Evolutionary conservation across 768 basidiomycete species (phyloP).

Genomic region (Butyriboletus loyo): DNA sequence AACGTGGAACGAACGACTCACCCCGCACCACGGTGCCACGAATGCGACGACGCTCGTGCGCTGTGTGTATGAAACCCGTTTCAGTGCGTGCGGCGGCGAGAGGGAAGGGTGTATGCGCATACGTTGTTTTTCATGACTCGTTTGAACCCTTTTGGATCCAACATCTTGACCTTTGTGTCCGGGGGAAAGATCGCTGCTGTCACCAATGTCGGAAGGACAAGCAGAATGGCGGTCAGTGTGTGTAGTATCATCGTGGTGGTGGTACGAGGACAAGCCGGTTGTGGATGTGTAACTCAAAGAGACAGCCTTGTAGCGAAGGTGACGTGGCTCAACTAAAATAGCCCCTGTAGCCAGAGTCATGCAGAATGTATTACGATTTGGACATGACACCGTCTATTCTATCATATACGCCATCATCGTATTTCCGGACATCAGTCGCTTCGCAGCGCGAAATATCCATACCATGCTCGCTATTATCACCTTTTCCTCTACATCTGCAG

Average conservation of each 20-base stretch:
- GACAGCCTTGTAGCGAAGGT: neutral
- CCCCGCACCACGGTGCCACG: conserved; percentile 94
- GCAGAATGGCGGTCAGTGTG: conserved; percentile 12
- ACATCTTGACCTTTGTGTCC: conserved; percentile 65
- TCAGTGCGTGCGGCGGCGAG: neutral
- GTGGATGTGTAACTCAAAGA: neutral
- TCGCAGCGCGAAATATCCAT: neutral
- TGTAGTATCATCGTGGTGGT: conserved; percentile 26
- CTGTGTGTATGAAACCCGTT: conserved; percentile 34
- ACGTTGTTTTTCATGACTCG: conserved; percentile 75
- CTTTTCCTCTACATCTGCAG: neutral
- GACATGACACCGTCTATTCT: conserved; percentile 1
- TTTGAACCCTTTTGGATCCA: conserved; percentile 68
- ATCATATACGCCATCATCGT: neutral
- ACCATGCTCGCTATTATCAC: neutral
- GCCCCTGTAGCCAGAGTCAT: neutral
- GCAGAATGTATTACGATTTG: neutral
- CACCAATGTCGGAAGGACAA: conserved; percentile 35
- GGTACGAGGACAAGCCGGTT: neutral
- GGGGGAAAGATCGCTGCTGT: conserved; percentile 46
- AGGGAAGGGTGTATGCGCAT: conserved; percentile 27
- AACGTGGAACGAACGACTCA: conserved; percentile 34
- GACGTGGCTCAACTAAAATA: conserved; percentile 17
- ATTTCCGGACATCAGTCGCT: neutral
- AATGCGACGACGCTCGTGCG: conserved; percentile 81